Base-by-base conservation (phyloP, 768 basidiomycete species). In the Lactifluus rugatus region DNA sequence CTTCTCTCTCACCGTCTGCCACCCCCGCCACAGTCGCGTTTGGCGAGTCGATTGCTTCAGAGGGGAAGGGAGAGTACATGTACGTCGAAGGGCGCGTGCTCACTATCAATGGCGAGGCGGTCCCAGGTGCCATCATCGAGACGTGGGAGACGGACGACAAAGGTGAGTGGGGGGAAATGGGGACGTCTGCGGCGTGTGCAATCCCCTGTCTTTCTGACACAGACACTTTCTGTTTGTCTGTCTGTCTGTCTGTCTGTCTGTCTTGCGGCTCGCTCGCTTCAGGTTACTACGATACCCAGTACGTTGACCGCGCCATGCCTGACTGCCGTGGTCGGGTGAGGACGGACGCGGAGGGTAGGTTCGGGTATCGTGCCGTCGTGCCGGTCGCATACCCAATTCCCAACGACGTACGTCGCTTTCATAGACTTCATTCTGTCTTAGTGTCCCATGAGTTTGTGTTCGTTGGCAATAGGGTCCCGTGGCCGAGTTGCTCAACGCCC, bases 41-140 rank as follows among this genome's bases (percentile, higher is more conserved):
- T 6, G 89, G 90, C 5, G 87, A 78, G 1, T 81, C 84, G 10
- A 93, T 93, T 52, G 89, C 91, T 7, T 89, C 89, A 0, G 89
- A 92, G 69, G 90, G 86, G 56, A 91, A 89, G 70, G 91, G 90
- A 21, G 80, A 89, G 10, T 87, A 90, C 68, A 74, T 93, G 79
- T 90, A 78, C 63, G 85, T 93, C 51, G 79, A 89, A 66, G 90
- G 91, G 0, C 77, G 76, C 3, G 77, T 93, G 1, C 65, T 81
- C 31, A 68, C 68, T 65, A 83, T 81, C 1, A 71, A 78, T 34
- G 88, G 89, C 21, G 72, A 75, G n/a, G 83, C 84, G 2, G 77
- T 93, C 52, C 69, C 82, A 5, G 74, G 74, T 51, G 87, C 86
- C 0, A 65, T 77, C 46, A 86, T 91, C 58, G 86, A 90, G 52